Conservation (phyloP, 768 basidiomycete species). For the Favolaschia claudopus region DNA sequence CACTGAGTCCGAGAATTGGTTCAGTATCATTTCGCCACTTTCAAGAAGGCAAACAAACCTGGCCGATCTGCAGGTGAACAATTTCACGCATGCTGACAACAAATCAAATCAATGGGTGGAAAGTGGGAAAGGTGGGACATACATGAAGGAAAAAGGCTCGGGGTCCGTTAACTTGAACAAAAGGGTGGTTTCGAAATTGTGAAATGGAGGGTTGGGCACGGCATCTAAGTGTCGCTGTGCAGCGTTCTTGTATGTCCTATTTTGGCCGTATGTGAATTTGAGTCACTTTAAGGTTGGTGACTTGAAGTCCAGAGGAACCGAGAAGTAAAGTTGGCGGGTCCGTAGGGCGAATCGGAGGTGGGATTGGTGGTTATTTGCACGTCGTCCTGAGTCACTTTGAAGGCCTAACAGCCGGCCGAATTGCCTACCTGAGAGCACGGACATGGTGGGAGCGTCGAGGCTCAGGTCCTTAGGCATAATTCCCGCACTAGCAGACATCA, state of each 20-base stretch:
- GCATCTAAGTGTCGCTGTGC: not conserved
- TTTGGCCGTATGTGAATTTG: too few relatives aligned
- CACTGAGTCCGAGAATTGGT: constrained; percentile 60
- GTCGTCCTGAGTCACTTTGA: too few relatives aligned
- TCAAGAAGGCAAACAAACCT: constrained; percentile 58
- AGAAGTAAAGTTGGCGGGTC: too few relatives aligned
- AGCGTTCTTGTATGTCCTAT: not conserved
- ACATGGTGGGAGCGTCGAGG: too few relatives aligned
- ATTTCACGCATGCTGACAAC: constrained; percentile 93
- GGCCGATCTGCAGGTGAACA: constrained; percentile 98
- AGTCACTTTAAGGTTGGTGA: too few relatives aligned
- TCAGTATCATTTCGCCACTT: constrained; percentile 23
- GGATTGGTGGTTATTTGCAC: too few relatives aligned
- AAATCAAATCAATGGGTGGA: constrained; percentile 41
- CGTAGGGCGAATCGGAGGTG: too few relatives aligned
- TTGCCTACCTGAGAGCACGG: too few relatives aligned
- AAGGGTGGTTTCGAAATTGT: constrained; percentile 8
- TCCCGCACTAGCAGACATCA: too few relatives aligned
- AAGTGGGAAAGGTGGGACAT: not conserved
- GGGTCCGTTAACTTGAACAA: not conserved
- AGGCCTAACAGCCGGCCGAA: too few relatives aligned
- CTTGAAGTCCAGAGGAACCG: too few relatives aligned
- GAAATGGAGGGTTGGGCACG: constrained; percentile 5
- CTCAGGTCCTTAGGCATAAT: too few relatives aligned
- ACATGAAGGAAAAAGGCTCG: not conserved